Evolutionary conservation across 2,329 filamentous ascomycete species (phyloP).

Genomic region (Graphium sp.): DNA sequence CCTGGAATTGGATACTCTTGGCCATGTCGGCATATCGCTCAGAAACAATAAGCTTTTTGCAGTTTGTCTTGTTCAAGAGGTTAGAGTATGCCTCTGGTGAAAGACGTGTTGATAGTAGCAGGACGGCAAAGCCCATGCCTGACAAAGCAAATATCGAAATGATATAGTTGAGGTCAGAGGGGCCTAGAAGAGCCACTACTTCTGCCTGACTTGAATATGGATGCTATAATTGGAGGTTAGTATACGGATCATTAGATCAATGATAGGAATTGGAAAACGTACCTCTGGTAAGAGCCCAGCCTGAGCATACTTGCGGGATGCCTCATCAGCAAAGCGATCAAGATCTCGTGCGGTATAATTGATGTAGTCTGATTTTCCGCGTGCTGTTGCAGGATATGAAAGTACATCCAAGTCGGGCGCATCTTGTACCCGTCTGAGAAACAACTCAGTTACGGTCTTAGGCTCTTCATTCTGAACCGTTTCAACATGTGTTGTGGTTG

Average conservation of each 20-base stretch:
- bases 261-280: too few species aligned
- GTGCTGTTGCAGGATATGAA: too few species aligned
- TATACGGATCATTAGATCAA: too few species aligned
- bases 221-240: neutral
- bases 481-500: too few species aligned
- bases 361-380: too few species aligned
- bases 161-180: conserved; percentile 32
- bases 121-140: conserved; percentile 31
- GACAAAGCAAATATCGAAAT: conserved; percentile 32
- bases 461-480: too few species aligned
- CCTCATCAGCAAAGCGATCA: neutral
- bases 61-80: conserved; percentile 24
- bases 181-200: conserved; percentile 28
- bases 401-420: too few species aligned
- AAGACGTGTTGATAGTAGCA: conserved; percentile 36
- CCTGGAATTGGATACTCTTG: too few species aligned
- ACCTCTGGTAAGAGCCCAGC: conserved; percentile 6
- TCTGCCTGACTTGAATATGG: conserved; percentile 9
- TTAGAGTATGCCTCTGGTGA: conserved; percentile 29
- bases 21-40: too few species aligned
- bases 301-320: conserved; percentile 5
- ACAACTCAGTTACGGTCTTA: too few species aligned
- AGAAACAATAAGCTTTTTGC: too few species aligned
- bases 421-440: too few species aligned
- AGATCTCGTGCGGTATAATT: neutral